Evolutionary conservation across 257 asterid species (phyloP), one percentile per base, ranked within the genome.

Genomic region (Apocynum venetum): DNA sequence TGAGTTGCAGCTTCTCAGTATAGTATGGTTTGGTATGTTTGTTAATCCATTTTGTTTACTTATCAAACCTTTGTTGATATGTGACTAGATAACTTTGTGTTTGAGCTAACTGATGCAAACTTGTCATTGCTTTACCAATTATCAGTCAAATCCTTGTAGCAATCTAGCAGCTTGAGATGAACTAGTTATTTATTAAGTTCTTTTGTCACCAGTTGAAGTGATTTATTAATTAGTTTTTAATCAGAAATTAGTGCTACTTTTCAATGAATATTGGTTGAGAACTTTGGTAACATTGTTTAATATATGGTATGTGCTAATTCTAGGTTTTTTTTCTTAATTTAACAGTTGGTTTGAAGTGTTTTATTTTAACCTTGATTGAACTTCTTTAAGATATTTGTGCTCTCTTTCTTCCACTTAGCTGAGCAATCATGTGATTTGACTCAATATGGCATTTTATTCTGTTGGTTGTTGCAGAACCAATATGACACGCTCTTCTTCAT

Each of bases 401-500:
- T 13, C 7, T 48, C 64, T 60, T 74, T 80, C 63, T 81, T 80
- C 77, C 68, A 71, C 80, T 53, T 63, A 19, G 38, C 52, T 77
- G 59, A 17, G 69, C 56, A 60, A 36, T 78, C 57, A 65, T 31
- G 43, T 65, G 70, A 79, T 17, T 78, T 31, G 52, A 52, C 51
- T 71, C 19, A 59, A 36, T 69, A 8, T 72, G 41, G 41, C 25
- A 47, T 74, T 76, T 78, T 48, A 80, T 55, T 74, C 66, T 63
- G 60, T 84, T 81, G 64, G 76, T 84, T 78, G 72, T 80, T 88
- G 93, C 98, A 96, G 98, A 87, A 96, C 82, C 83, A 87, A 19
- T 88, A 90, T 11, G 99, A 93, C 76, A 96, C 99, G 4, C 88
- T 93, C 76, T 96, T 89, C 86, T 91, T 96, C 89, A 93, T 96